A percentile compares a stretch with the other conserved stretches of the same genome.
Evolutionary conservation across 2,329 filamentous ascomycete genomes (phyloP).

Genomic region (Penicillium sp.): DNA sequence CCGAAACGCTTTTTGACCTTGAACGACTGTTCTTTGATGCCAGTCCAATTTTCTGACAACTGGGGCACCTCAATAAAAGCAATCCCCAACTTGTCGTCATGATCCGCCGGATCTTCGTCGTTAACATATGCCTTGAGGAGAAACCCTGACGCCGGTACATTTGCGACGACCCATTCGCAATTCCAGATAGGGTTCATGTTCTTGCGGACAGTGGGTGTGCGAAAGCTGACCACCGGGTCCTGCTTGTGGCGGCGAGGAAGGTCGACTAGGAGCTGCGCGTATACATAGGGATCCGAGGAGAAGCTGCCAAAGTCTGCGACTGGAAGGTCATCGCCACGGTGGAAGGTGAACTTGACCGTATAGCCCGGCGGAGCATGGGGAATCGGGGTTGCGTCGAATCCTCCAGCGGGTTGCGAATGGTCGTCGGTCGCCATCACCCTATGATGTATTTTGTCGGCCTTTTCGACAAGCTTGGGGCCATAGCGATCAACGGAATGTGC

Average conservation of each 20-base stretch:
- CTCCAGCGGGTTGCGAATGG: conserved; percentile 61
- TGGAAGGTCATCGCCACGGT: conserved; percentile 75
- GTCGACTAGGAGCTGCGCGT: conserved; percentile 69
- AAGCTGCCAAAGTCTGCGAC: conserved; percentile 73
- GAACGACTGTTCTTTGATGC: conserved; percentile 63
- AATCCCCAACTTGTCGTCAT: conserved; percentile 84
- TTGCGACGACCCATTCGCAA: conserved; percentile 81
- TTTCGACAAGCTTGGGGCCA: conserved; percentile 40
- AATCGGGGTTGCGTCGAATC: conserved; percentile 75
- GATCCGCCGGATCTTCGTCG: conserved; percentile 83
- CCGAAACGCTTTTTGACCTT: conserved; percentile 74
- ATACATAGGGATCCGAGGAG: conserved; percentile 79
- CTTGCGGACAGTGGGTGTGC: conserved; percentile 72
- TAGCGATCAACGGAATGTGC: conserved; percentile 33
- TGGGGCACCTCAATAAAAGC: conserved; percentile 65
- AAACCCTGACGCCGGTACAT: conserved; percentile 78
- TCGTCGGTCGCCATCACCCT: conserved; percentile 29
- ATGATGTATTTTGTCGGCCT: conserved; percentile 40
- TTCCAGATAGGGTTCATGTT: conserved; percentile 77
- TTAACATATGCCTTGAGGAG: conserved; percentile 80
- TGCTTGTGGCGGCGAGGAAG: conserved; percentile 79
- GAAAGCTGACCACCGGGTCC: conserved; percentile 69
- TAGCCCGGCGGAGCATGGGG: conserved; percentile 73
- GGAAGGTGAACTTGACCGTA: conserved; percentile 80
- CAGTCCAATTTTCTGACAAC: conserved; percentile 65